A percentile compares a stretch with the other conserved stretches of the same genome.
These are phyloP conservation scores for Colletotrichum liriopes DNA, from an alignment of 2,329 filamentous ascomycete genomes.

Conservation along the genomic window DNA sequence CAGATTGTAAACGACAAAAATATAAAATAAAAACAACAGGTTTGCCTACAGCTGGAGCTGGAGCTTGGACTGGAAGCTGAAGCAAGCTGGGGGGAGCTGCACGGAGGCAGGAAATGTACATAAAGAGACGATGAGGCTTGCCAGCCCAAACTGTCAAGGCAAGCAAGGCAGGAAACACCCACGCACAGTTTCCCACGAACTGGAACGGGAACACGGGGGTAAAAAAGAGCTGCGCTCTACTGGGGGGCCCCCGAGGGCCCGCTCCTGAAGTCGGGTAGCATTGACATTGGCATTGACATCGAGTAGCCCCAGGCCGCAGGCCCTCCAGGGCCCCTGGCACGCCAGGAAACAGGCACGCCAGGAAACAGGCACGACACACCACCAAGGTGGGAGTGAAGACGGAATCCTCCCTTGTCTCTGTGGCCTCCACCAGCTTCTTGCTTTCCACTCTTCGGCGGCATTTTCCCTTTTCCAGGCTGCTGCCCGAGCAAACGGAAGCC, in stretches of 20 bases:
- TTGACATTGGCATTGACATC: conserved; percentile 2
- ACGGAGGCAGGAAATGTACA: not conserved
- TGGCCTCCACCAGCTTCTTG: conserved; percentile 12
- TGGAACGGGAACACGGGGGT: conserved; percentile 23
- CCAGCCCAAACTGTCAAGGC: not conserved
- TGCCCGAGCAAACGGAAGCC: conserved; percentile 18
- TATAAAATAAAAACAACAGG: not conserved
- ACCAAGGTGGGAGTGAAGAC: conserved; percentile 28
- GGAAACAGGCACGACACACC: conserved; percentile 9
- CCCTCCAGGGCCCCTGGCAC: not conserved
- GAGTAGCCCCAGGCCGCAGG: too few species aligned
- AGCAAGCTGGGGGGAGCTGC: conserved; percentile 21
- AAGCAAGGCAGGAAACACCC: conserved; percentile 3
- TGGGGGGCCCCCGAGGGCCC: conserved; percentile 20
- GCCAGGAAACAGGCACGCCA: not conserved
- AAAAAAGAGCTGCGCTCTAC: conserved; percentile 17
- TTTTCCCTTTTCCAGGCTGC: conserved; percentile 26
- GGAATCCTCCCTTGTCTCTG: conserved; percentile 10
- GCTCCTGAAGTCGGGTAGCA: conserved; percentile 19
- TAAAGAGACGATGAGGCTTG: not conserved
- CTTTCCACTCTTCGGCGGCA: conserved; percentile 15
- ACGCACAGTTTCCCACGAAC: conserved; percentile 31
- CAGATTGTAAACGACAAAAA: not conserved
- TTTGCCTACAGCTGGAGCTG: conserved; percentile 15
- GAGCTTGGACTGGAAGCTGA: conserved; percentile 21